phyloP scores from a whole-genome alignment of 768 basidiomycete genomes.

The Amanita rubescens region DNA sequence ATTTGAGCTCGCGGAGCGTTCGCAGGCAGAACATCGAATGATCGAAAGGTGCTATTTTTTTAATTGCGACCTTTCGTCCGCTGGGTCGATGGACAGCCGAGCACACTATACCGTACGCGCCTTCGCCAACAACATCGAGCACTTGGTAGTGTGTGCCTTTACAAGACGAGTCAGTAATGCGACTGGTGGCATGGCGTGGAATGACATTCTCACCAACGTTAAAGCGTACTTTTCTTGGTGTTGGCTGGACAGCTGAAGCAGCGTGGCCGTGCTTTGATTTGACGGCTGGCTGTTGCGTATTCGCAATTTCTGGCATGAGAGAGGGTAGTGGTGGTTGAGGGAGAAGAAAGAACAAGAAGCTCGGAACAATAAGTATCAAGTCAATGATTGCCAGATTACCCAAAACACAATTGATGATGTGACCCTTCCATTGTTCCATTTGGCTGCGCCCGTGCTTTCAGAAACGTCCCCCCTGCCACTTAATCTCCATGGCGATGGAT shows the following conservation, averaged over 20 bases:
- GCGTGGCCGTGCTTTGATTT: slow-evolving; percentile 34
- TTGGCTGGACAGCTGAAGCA: slow-evolving; percentile 35
- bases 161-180: background rate
- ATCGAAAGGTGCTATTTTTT: slow-evolving; percentile 93
- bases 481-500: background rate
- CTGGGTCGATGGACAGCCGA: slow-evolving; percentile 85
- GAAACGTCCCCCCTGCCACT: background rate
- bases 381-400: background rate
- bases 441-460: background rate
- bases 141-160: slow-evolving; percentile 76
- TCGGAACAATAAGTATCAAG: slow-evolving; percentile 14
- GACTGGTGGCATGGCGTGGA: background rate
- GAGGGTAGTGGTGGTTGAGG: slow-evolving; percentile 11
- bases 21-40: slow-evolving; percentile 92
- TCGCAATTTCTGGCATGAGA: slow-evolving; percentile 24
- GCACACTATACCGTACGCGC: slow-evolving; percentile 93
- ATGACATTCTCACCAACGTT: slow-evolving; percentile 72
- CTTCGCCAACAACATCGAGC: slow-evolving; percentile 82
- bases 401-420: background rate
- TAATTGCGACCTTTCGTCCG: slow-evolving; percentile 91
- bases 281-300: slow-evolving; percentile 21
- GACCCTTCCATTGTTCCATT: background rate
- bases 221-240: slow-evolving; percentile 82
- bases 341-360: slow-evolving; percentile 12
- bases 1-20: slow-evolving; percentile 82